Percentiles rank a stretch among this genome's conserved stretches.
Conservation (phyloP, 2,329 filamentous ascomycete genomes). For the Basipetospora sp. region DNA sequence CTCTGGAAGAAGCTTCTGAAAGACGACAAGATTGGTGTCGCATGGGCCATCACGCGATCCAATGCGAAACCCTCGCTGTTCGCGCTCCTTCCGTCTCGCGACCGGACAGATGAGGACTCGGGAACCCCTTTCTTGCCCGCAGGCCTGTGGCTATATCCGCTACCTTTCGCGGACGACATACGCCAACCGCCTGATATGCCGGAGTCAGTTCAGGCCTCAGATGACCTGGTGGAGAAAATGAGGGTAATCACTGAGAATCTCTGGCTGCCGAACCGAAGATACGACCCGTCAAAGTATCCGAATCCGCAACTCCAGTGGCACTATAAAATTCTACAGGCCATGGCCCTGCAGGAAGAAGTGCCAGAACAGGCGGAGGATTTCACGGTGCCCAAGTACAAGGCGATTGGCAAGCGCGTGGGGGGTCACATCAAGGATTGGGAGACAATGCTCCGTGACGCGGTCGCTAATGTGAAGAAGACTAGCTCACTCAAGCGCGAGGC, state of each 20-base stretch:
- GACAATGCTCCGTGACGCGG: constrained; percentile 46
- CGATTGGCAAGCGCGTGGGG: constrained; percentile 80
- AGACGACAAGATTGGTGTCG: constrained; percentile 66
- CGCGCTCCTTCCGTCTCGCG: constrained; percentile 64
- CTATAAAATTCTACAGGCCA: constrained; percentile 80
- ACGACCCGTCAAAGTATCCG: constrained; percentile 75
- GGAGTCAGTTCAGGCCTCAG: constrained; percentile 41
- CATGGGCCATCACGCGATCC: constrained; percentile 73
- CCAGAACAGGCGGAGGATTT: constrained; percentile 61
- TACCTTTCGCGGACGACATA: constrained; percentile 83
- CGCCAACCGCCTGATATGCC: constrained; percentile 54
- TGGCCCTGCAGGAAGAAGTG: constrained; percentile 82
- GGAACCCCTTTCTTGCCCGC: constrained; percentile 60
- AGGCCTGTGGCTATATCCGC: constrained; percentile 74
- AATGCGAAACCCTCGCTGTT: constrained; percentile 70
- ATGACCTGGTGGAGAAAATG: constrained; percentile 68
- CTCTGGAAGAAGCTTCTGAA: constrained; percentile 74
- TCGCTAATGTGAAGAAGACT: constrained; percentile 20
- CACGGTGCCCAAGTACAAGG: constrained; percentile 68
- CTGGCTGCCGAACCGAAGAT: constrained; percentile 71
- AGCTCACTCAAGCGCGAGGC: constrained; percentile 37
- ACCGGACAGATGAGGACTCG: constrained; percentile 47
- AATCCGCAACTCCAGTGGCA: constrained; percentile 94
- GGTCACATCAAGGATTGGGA: constrained; percentile 68
- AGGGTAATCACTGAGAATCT: constrained; percentile 68